Conservation (phyloP, 257 asterid genomes). For the Solanum ossicruentum region DNA sequence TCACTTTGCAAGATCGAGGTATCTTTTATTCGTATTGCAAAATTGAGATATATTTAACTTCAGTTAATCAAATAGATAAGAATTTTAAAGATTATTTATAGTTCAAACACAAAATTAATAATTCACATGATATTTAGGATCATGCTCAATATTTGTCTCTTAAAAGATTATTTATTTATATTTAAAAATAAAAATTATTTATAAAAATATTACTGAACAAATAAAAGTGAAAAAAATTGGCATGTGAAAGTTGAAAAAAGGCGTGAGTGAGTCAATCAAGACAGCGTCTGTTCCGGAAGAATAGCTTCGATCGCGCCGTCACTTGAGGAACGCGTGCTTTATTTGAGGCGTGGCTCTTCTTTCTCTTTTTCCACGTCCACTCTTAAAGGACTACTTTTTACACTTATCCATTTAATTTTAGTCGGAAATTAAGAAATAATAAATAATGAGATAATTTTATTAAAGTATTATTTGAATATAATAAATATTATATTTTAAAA, state of each 20-base stretch:
- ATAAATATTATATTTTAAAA: too few species aligned
- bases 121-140: too few species aligned
- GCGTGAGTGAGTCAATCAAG: not conserved
- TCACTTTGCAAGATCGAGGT: too few species aligned
- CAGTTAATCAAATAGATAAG: too few species aligned
- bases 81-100: accelerated
- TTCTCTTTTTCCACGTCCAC: not conserved
- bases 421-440: too few species aligned
- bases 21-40: too few species aligned
- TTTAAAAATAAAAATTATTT: not conserved
- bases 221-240: not conserved
- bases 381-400: not conserved
- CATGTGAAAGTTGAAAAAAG: not conserved
- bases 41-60: too few species aligned
- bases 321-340: not conserved
- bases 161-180: not conserved
- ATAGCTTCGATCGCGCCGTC: not conserved
- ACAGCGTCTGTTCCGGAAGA: not conserved
- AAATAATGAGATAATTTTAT: too few species aligned
- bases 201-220: not conserved
- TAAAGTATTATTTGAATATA: too few species aligned
- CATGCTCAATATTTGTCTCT: too few species aligned
- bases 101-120: too few species aligned
- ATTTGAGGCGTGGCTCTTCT: not conserved
- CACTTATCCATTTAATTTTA: too few species aligned